These are phyloP conservation scores for Pontederia crassipes DNA, from an alignment of 176 grass and related monocot species.

Conservation along the genomic window DNA sequence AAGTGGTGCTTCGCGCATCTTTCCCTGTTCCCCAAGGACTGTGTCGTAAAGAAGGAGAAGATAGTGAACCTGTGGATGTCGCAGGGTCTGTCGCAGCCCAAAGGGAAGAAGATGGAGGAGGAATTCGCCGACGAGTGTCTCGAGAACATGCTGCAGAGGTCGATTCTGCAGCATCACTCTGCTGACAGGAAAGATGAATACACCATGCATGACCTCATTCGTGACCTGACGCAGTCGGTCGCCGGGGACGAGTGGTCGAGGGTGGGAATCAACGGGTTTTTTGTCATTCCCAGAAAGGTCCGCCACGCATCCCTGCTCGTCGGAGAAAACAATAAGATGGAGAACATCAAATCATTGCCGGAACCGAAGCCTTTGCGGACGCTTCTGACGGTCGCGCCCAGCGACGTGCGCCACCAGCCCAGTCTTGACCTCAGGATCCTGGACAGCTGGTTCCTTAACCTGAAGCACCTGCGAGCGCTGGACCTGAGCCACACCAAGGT, in stretches of 20 bases:
- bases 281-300: background rate
- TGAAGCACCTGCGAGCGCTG: conserved; percentile 8
- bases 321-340: background rate
- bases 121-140: conserved; percentile 17
- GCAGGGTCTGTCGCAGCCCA: conserved; percentile 11
- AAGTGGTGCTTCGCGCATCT: conserved; percentile 21
- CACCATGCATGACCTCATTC: conserved; percentile 23
- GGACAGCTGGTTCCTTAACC: background rate
- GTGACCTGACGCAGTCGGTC: conserved; percentile 16
- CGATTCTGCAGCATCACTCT: conserved; percentile 19
- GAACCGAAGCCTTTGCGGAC: too few species aligned
- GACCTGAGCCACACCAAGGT: conserved; percentile 8
- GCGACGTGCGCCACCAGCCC: background rate
- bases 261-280: background rate
- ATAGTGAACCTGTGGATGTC: conserved; percentile 21
- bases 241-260: conserved; percentile 1
- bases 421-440: background rate
- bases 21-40: conserved; percentile 22
- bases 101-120: background rate
- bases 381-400: background rate
- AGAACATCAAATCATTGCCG: background rate
- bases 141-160: conserved; percentile 21
- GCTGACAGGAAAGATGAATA: background rate
- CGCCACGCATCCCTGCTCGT: conserved; percentile 9
- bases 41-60: conserved; percentile 3